Evolutionary conservation across 306 rosid genomes (phyloP).

Genomic region (Pueraria montana): DNA sequence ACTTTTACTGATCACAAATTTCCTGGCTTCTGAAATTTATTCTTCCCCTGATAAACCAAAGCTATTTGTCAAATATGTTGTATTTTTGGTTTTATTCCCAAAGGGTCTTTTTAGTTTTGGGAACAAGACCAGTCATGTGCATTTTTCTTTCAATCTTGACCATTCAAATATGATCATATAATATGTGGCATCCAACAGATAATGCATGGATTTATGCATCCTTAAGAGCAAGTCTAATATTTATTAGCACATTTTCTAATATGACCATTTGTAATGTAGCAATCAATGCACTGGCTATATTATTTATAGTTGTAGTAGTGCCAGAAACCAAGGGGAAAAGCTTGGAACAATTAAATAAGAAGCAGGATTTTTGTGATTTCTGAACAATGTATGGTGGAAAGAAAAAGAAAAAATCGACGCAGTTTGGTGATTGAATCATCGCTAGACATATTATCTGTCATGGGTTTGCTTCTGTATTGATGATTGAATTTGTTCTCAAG

Average conservation of each 20-base stretch:
- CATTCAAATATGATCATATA: not conserved
- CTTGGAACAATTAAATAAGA: conserved; percentile 76
- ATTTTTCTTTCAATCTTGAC: too few species aligned
- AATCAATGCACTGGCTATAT: conserved; percentile 70
- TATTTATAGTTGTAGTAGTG: conserved; percentile 69
- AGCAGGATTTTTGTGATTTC: not conserved
- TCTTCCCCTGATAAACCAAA: conserved; percentile 8
- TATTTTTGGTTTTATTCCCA: not conserved
- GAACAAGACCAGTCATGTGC: too few species aligned
- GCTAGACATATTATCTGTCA: conserved; percentile 4
- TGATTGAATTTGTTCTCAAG: conserved; percentile 7
- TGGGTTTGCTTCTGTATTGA: conserved; percentile 26
- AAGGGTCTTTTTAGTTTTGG: not conserved
- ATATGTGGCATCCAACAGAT: conserved; percentile 1
- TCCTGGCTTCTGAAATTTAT: conserved; percentile 27
- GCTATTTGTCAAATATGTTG: conserved; percentile 7
- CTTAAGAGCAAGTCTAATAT: not conserved
- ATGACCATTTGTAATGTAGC: too few species aligned
- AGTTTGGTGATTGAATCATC: conserved; percentile 19
- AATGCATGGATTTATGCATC: conserved; percentile 33
- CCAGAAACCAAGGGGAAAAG: conserved; percentile 94
- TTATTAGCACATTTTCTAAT: not conserved
- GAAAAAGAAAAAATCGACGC: not conserved
- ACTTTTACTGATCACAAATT: conserved; percentile 21
- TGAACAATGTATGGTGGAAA: not conserved